Conservation (phyloP, 306 rosid species). For the barrel medic (Medicago truncatula) region MtrunA17r5.0-ANR NC_053043.1:40107001-40107500, state of each 20-base stretch:
- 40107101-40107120: neutral
- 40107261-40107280: neutral
- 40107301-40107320: neutral
- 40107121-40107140: constrained; percentile 1
- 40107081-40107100: neutral
- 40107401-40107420: constrained; percentile 86
- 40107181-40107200: neutral
- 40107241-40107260: constrained; percentile 2
- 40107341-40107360: constrained; percentile 28
- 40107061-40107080: neutral
- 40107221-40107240: neutral
- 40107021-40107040: neutral
- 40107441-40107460: constrained; percentile 97
- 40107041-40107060: neutral
- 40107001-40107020: neutral
- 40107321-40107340: constrained; percentile 12
- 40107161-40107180: constrained; percentile 6
- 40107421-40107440: constrained; percentile 98
- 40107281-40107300: neutral
- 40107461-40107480: constrained; percentile 88
- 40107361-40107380: constrained; percentile 28
- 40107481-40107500: constrained; percentile 68
- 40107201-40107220: neutral
- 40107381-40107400: constrained; percentile 19
- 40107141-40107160: constrained; percentile 1